phyloP scores from a whole-genome alignment of 2,329 filamentous ascomycete genomes.

The Diaporthe caulivora region DNA sequence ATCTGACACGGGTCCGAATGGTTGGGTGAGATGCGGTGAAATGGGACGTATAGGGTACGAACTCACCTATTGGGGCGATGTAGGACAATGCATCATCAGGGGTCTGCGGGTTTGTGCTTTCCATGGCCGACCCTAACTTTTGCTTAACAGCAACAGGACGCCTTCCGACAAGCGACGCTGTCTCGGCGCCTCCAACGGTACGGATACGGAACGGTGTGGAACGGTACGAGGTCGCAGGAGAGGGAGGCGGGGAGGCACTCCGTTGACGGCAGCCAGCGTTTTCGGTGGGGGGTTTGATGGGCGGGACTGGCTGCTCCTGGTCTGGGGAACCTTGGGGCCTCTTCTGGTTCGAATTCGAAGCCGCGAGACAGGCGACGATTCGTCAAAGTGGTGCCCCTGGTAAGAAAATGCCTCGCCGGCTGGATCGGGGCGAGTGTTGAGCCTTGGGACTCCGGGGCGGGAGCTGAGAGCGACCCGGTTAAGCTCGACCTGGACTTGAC shows the following conservation, averaged over 20 bases:
- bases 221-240: not conserved
- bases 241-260: not conserved
- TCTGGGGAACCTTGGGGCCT: slow-evolving; percentile 15
- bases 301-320: slow-evolving; percentile 14
- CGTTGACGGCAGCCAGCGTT: slow-evolving; percentile 24
- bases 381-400: not conserved
- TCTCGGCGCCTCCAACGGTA: slow-evolving; percentile 19
- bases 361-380: not conserved
- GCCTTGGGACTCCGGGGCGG: not conserved
- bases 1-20: slow-evolving; percentile 63
- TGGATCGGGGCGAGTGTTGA: not conserved
- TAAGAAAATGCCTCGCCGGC: not conserved
- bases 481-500: not conserved
- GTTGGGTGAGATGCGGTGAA: slow-evolving; percentile 55
- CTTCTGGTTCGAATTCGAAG: not conserved
- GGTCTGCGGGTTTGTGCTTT: slow-evolving; percentile 57
- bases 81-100: slow-evolving; percentile 61
- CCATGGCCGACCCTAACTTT: slow-evolving; percentile 50
- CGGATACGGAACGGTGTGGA: slow-evolving; percentile 13
- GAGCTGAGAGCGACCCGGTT: slow-evolving; percentile 5
- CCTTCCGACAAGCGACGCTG: slow-evolving; percentile 13
- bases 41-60: slow-evolving; percentile 39
- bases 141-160: slow-evolving; percentile 40
- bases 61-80: slow-evolving; percentile 69
- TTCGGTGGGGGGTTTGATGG: not conserved